phyloP scores from a whole-genome alignment of 305 asterid species.

The Stenogyne calaminthoides region DNA sequence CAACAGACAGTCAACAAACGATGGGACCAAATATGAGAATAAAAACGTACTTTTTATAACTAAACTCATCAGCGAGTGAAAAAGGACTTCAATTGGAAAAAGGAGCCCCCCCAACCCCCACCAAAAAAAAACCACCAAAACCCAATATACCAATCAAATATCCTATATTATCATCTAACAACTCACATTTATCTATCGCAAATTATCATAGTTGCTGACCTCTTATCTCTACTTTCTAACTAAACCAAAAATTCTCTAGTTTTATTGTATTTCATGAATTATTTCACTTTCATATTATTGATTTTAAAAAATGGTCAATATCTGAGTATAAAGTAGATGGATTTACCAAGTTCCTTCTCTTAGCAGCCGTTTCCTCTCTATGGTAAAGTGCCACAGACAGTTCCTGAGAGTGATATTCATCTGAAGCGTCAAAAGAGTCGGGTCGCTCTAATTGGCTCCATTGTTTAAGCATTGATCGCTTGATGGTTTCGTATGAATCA shows the following conservation, averaged over 20 bases:
- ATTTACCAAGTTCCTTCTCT: constrained; percentile 62
- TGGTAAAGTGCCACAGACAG: constrained; percentile 65
- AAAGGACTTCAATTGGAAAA: too few relatives aligned
- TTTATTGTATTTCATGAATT: background rate
- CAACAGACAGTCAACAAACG: too few relatives aligned
- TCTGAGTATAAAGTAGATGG: too few relatives aligned
- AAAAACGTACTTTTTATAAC: too few relatives aligned
- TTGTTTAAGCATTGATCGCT: constrained; percentile 52
- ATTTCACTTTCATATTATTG: background rate
- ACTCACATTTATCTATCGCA: background rate
- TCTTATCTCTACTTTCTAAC: background rate
- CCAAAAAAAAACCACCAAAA: too few relatives aligned
- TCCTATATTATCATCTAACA: background rate
- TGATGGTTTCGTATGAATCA: constrained; percentile 53
- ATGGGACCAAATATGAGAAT: too few relatives aligned
- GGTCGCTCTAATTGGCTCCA: constrained; percentile 86
- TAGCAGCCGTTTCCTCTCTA: constrained; percentile 65
- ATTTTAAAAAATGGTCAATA: background rate
- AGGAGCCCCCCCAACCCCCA: too few relatives aligned
- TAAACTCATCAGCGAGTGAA: too few relatives aligned
- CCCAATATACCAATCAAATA: background rate
- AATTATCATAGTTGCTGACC: too few relatives aligned
- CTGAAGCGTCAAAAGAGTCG: constrained; percentile 75
- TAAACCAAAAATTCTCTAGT: background rate
- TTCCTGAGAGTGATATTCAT: constrained; percentile 86